Evolutionary conservation across 129 eudicot genomes (phyloP).

Genomic region (Heracleum sosnowskyi): DNA sequence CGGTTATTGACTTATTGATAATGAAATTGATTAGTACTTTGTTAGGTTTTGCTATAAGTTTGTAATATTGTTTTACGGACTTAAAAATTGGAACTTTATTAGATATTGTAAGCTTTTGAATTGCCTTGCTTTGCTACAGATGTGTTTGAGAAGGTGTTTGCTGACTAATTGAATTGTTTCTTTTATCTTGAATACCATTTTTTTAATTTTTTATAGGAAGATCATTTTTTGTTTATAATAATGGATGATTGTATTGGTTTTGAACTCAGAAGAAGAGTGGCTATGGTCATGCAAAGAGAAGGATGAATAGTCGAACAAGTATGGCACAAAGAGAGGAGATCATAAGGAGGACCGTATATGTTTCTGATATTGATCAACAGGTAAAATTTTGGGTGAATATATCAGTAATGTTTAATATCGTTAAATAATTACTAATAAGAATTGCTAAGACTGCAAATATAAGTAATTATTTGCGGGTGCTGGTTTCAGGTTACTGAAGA

Average conservation of each 20-base stretch:
- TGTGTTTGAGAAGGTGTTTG: background rate
- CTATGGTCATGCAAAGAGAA: constrained; percentile 52
- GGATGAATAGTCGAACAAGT: constrained; percentile 65
- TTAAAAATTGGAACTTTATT: background rate
- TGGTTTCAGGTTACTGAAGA: constrained; percentile 88
- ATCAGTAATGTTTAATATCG: constrained; percentile 6
- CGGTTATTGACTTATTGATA: background rate
- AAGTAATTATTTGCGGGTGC: background rate
- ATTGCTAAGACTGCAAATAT: too few relatives aligned
- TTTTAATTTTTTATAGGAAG: background rate
- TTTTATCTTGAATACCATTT: background rate
- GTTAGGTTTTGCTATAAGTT: background rate
- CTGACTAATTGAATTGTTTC: background rate
- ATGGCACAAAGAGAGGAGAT: constrained; percentile 85
- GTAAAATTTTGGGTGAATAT: constrained; percentile 24
- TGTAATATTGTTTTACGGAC: background rate
- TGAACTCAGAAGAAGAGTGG: constrained; percentile 50
- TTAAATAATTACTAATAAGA: constrained; percentile 1
- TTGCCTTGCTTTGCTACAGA: background rate
- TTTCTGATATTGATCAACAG: constrained; percentile 94
- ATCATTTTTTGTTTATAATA: background rate
- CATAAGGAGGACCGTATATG: constrained; percentile 84
- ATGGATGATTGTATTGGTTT: background rate
- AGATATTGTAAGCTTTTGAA: background rate
- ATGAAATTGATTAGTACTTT: background rate